A percentile compares a stretch with the other conserved stretches of the same genome.
Conservation (phyloP, 495 filamentous ascomycete species). For the Penicillium odoratum region DNA sequence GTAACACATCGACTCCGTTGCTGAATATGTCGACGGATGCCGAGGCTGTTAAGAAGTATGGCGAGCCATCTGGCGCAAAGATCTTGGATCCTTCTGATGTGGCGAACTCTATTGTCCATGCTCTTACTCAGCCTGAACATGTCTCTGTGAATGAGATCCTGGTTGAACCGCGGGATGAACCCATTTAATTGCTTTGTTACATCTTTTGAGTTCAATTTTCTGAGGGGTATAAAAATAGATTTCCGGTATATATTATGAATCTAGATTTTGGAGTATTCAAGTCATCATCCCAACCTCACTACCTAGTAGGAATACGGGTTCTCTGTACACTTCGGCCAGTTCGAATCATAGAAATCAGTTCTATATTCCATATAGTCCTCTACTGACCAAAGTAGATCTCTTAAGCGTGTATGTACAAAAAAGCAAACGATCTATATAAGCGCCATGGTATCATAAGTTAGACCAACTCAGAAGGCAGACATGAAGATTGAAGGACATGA, state of each 20-base stretch:
- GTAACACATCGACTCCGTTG: slow-evolving; percentile 64
- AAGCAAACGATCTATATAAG: slow-evolving; percentile 1
- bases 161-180: slow-evolving; percentile 71
- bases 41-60: slow-evolving; percentile 69
- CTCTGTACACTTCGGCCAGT: too few relatives aligned
- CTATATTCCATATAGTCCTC: not conserved
- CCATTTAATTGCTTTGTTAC: slow-evolving; percentile 45
- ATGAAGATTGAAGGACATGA: not conserved
- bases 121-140: slow-evolving; percentile 61
- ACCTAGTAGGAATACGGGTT: too few relatives aligned
- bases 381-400: not conserved
- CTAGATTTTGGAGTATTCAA: not conserved
- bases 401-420: not conserved
- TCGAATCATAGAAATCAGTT: not conserved
- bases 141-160: slow-evolving; percentile 70
- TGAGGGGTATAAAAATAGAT: not conserved
- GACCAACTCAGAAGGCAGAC: not conserved
- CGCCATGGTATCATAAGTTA: slow-evolving; percentile 5
- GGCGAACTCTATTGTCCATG: slow-evolving; percentile 63
- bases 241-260: not conserved
- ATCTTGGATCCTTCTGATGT: slow-evolving; percentile 64
- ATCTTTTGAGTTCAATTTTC: not conserved
- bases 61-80: slow-evolving; percentile 63
- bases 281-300: not conserved
- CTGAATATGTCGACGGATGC: slow-evolving; percentile 64